A percentile compares a stretch with the other conserved stretches of the same genome.
These are phyloP conservation scores for Axilococcus clingmanii DNA, from an alignment of 139 green algal genomes.

Conservation along the genomic window DNA sequence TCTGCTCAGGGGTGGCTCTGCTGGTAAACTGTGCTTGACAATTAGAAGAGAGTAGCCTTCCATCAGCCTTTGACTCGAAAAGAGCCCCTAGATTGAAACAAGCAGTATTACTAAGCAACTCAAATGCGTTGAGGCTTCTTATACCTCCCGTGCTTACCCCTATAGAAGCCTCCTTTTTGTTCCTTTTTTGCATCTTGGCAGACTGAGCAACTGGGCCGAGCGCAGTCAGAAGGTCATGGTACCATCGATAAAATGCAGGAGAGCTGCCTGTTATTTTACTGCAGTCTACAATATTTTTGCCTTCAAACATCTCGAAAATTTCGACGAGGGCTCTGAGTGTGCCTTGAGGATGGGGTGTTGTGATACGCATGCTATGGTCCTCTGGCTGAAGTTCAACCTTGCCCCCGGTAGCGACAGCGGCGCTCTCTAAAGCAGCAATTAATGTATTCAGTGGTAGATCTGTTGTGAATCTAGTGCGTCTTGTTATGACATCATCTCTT, in stretches of 20 bases:
- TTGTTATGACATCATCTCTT: constrained; percentile 22
- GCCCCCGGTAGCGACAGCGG: constrained; percentile 18
- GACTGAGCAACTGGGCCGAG: too few species aligned
- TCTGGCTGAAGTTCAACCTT: constrained; percentile 7
- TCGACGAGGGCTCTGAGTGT: constrained; percentile 16
- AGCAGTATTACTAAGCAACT: constrained; percentile 15
- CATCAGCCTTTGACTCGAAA: constrained; percentile 14
- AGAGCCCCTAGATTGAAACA: constrained; percentile 6
- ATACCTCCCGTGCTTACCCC: background rate
- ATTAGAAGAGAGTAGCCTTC: too few species aligned
- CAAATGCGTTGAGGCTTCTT: constrained; percentile 10
- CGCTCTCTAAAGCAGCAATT: constrained; percentile 17
- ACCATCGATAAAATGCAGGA: constrained; percentile 39
- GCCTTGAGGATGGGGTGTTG: constrained; percentile 11
- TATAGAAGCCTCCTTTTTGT: background rate
- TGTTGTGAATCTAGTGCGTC: constrained; percentile 36
- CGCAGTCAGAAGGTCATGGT: constrained; percentile 17
- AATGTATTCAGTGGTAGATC: constrained; percentile 1
- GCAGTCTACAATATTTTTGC: constrained; percentile 29
- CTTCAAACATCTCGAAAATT: constrained; percentile 22
- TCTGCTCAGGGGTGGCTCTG: background rate
- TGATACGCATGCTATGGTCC: constrained; percentile 21
- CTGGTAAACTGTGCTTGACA: constrained; percentile 27
- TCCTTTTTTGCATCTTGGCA: too few species aligned
- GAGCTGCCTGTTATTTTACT: constrained; percentile 25